Base-by-base conservation (phyloP, 305 asterid species). In the Fraxinus sp. region DNA sequence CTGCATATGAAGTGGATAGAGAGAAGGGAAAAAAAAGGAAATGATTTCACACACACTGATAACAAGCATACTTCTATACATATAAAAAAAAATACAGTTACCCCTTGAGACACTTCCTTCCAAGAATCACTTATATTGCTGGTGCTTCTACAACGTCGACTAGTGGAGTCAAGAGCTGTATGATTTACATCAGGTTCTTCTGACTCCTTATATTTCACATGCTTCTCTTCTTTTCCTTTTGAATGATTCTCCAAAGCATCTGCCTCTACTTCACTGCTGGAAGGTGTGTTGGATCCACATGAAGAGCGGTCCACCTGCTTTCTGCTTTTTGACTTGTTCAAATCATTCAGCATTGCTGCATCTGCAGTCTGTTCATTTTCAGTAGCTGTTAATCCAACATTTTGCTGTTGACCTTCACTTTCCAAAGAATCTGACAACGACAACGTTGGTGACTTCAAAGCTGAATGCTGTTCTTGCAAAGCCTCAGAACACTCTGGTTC, bases 61-160 rank as follows among this genome's bases (percentile, higher is more conserved):
- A 68, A 83, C 35, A 82, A 33, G 4, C 1, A 62, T 30, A 59
- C 26, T 72, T 26, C 7, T 22, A 24, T 26, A 4, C 0, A 66
- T 8, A 79, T 37, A 22, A 24, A 77, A 66, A 83, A 79, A 57
- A 79, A 57, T 79, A 20, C 36, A 32, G 78, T 78, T 91, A 95
- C 99, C 99, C 84, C 98, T 84, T 93, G 91, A 0, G 98, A 95
- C 74, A 94, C 99, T 88, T 91, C 97, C 86, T 95, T 95, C 97
- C 97, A 93, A 18, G 95, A 89, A 81, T 95, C 98, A 83, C 82
- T 84, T 18, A 89, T 52, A 70, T 79, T 79, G 85, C 84, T 89
- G 87, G 82, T 85, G 86, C 87, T 90, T 83, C 96, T 94, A 81
- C 87, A 88, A 84, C 97, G 94, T 62, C 97, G 93, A 79, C 80